phyloP scores from a whole-genome alignment of 106 monocot species.

The Acanthochlamys bracteata region DNA sequence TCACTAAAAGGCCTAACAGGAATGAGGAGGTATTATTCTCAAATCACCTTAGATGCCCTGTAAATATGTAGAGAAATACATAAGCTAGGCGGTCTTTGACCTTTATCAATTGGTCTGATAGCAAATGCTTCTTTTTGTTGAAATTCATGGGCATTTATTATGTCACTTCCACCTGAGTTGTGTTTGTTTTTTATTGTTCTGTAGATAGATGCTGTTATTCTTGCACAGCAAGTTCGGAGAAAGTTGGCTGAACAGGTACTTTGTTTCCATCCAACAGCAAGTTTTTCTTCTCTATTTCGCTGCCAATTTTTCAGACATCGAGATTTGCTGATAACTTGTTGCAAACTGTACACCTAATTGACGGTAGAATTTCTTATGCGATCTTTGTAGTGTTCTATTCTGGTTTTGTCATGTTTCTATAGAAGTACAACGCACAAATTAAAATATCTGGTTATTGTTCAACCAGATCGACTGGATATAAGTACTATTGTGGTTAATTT shows the following conservation, averaged over 20 bases:
- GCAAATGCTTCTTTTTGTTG: neutral
- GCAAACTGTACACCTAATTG: neutral
- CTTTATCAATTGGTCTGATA: neutral
- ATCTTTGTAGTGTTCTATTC: neutral
- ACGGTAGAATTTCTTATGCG: neutral
- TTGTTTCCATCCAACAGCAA: neutral
- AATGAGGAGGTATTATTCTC: conserved; percentile 54
- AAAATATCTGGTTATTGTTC: no score
- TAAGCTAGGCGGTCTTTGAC: neutral
- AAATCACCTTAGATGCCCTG: neutral
- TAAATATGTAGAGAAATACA: neutral
- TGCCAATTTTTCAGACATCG: neutral
- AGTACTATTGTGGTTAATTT: no score
- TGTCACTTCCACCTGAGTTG: neutral
- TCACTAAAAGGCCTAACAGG: conserved; percentile 51
- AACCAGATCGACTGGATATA: no score
- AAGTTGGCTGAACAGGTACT: conserved; percentile 76
- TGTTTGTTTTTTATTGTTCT: conserved; percentile 6
- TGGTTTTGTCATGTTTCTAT: no score
- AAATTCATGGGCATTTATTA: neutral
- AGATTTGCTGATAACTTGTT: neutral
- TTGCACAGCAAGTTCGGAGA: conserved; percentile 70
- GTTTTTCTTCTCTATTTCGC: neutral
- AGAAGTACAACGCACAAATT: no score
- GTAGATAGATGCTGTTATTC: conserved; percentile 88